Conservation (phyloP, 306 rosid species). For the Lupinus albus region DNA sequence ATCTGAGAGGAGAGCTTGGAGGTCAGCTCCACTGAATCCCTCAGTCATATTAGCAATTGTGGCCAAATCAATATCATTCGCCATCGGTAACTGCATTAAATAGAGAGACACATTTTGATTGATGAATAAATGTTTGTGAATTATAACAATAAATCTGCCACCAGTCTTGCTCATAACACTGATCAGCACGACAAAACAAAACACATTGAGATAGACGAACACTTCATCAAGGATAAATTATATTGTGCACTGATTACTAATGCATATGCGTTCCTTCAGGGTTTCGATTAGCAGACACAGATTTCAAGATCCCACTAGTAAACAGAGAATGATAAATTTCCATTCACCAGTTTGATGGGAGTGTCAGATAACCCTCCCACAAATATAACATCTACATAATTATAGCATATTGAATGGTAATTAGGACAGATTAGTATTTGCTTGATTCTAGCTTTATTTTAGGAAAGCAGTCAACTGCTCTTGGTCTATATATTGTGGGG, state of each 20-base stretch:
- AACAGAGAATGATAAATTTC: not conserved
- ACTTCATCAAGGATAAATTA: too few relatives aligned
- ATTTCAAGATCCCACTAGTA: not conserved
- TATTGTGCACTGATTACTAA: too few relatives aligned
- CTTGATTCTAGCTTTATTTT: too few relatives aligned
- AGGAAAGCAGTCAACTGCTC: too few relatives aligned
- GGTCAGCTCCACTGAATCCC: conserved; percentile 97
- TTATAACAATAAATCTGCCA: not conserved
- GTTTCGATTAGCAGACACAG: not conserved
- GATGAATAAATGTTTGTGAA: not conserved
- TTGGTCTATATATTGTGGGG: too few relatives aligned
- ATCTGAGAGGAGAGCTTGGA: conserved; percentile 94
- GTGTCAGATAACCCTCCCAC: not conserved
- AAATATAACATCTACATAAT: too few relatives aligned
- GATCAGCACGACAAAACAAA: too few relatives aligned
- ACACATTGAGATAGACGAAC: too few relatives aligned
- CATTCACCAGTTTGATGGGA: not conserved
- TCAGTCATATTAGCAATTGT: conserved; percentile 76
- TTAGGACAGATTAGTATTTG: not conserved
- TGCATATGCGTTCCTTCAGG: too few relatives aligned
- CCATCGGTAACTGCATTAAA: conserved; percentile 70
- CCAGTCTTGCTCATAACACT: too few relatives aligned
- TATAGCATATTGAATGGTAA: not conserved
- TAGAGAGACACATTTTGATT: conserved; percentile 20
- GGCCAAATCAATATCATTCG: conserved; percentile 70